A percentile compares a stretch with the other conserved stretches of the same genome.
Conservation (phyloP, 2,329 filamentous ascomycete genomes). For the Penicillium capsulatum region DNA sequence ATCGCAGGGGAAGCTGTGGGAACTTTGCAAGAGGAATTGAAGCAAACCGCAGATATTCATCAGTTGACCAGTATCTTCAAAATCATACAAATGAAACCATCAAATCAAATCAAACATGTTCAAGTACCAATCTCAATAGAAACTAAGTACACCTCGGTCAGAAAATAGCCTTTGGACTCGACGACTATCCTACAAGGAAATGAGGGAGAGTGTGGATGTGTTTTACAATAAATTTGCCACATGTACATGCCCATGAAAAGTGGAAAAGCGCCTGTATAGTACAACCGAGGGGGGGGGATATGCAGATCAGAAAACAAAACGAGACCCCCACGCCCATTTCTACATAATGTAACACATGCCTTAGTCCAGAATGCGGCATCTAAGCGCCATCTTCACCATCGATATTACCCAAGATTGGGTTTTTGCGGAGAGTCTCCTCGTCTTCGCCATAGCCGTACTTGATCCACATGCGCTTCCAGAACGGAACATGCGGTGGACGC, state of each 20-base stretch:
- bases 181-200: too few species aligned
- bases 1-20: too few species aligned
- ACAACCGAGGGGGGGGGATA: conserved; percentile 21
- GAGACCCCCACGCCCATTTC: conserved; percentile 23
- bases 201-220: too few species aligned
- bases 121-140: too few species aligned
- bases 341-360: conserved; percentile 16
- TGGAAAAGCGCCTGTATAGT: conserved; percentile 22
- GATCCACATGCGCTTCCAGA: conserved; percentile 41
- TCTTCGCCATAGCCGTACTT: conserved; percentile 41
- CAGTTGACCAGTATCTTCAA: too few species aligned
- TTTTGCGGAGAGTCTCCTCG: conserved; percentile 35
- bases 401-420: conserved; percentile 41
- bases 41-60: too few species aligned
- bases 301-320: conserved; percentile 16
- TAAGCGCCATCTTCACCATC: conserved; percentile 31
- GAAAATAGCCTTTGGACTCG: too few species aligned
- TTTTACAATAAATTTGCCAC: background rate
- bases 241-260: conserved; percentile 5
- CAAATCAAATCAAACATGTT: too few species aligned
- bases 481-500: conserved; percentile 31
- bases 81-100: too few species aligned
- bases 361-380: conserved; percentile 1
- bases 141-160: too few species aligned
- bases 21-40: too few species aligned